Percentiles rank a stretch among this genome's conserved stretches.
Conservation (phyloP, 371 early-diverging fungal species). For the Mortierella polycephala region DNA sequence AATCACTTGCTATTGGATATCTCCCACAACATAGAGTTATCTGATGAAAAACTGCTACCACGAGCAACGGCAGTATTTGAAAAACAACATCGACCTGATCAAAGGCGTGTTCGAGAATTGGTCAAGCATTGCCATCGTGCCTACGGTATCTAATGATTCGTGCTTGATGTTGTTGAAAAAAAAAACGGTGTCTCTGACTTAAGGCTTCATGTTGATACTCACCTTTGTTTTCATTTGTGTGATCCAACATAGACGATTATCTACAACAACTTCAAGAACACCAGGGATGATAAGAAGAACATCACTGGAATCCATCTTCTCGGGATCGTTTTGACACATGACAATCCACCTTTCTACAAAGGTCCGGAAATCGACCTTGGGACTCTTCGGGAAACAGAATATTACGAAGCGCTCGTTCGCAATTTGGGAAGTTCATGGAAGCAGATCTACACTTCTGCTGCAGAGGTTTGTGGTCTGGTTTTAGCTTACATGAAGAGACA, state of each 20-base stretch:
- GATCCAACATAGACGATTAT: slow-evolving; percentile 54
- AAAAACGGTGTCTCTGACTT: neutral
- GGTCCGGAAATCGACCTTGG: slow-evolving; percentile 56
- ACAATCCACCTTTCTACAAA: slow-evolving; percentile 58
- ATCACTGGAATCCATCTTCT: slow-evolving; percentile 64
- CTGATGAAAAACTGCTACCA: slow-evolving; percentile 63
- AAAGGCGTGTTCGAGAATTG: slow-evolving; percentile 71
- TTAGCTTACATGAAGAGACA: slow-evolving; percentile 56
- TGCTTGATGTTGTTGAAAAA: neutral
- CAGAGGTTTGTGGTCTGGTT: slow-evolving; percentile 64
- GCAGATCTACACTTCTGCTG: slow-evolving; percentile 60
- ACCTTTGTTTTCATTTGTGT: neutral
- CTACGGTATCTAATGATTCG: slow-evolving; percentile 62
- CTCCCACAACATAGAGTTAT: slow-evolving; percentile 54
- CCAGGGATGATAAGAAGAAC: slow-evolving; percentile 50
- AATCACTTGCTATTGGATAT: neutral
- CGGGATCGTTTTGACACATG: slow-evolving; percentile 64
- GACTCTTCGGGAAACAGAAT: slow-evolving; percentile 57
- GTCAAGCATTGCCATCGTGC: slow-evolving; percentile 61
- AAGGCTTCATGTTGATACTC: neutral
- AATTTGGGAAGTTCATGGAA: slow-evolving; percentile 55
- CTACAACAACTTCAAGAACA: slow-evolving; percentile 56
- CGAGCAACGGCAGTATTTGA: slow-evolving; percentile 54
- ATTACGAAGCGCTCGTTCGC: slow-evolving; percentile 56
- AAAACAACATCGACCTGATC: slow-evolving; percentile 67